These are phyloP conservation scores for Parvularia atlantis DNA, from an alignment of 78 protist species.

Conservation along the genomic window DNA sequence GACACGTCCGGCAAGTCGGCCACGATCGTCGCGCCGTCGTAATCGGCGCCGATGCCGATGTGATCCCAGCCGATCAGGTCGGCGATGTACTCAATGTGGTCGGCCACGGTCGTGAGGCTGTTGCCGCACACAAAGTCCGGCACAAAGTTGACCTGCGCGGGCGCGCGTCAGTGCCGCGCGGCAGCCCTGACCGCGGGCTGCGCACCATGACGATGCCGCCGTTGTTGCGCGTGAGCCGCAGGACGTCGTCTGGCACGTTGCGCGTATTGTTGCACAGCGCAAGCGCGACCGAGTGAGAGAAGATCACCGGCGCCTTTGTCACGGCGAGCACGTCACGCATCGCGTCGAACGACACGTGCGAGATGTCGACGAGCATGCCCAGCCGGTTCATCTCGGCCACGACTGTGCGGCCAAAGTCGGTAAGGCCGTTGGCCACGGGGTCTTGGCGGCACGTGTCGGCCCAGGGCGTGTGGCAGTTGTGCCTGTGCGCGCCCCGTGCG, in stretches of 20 bases:
- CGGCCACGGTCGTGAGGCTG: no score
- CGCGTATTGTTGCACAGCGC: not conserved
- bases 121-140: not conserved
- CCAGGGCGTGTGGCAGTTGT: constrained; percentile 16
- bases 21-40: not conserved
- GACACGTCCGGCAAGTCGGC: not conserved
- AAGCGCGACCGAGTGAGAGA: constrained; percentile 2
- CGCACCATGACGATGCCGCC: constrained; percentile 10
- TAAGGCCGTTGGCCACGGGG: not conserved
- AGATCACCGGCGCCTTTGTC: constrained; percentile 5
- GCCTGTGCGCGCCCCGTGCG: no score
- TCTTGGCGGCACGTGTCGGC: not conserved
- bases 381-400: constrained; percentile 17
- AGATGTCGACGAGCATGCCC: constrained; percentile 19
- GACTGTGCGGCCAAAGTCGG: constrained; percentile 1
- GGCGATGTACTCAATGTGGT: constrained; percentile 6
- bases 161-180: not conserved
- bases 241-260: constrained; percentile 22
- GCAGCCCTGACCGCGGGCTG: no score
- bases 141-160: not conserved
- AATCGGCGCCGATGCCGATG: constrained; percentile 2
- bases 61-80: not conserved
- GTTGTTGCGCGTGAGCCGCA: not conserved
- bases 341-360: constrained; percentile 2
- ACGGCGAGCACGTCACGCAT: constrained; percentile 11